Evolutionary conservation across 139 green algal genomes (phyloP).

Genomic region (Micractinium conductrix): DNA sequence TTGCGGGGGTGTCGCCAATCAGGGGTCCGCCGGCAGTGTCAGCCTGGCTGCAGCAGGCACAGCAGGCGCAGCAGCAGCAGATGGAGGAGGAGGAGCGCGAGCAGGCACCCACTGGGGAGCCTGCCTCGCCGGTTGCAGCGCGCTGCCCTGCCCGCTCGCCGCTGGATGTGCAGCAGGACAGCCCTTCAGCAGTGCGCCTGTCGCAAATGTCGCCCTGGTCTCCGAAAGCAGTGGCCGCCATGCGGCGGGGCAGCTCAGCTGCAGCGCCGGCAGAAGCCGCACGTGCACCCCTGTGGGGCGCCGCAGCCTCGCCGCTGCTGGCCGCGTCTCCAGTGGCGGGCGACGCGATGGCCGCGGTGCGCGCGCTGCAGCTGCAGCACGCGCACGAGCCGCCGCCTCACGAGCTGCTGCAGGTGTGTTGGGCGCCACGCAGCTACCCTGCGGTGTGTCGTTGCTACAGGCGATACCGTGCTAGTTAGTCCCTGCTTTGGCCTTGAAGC

Average conservation of each 20-base stretch:
- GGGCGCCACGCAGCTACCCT: too few relatives aligned
- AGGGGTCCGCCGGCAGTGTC: too few relatives aligned
- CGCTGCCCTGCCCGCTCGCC: not conserved
- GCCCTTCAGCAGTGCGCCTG: too few relatives aligned
- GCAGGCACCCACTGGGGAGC: too few relatives aligned
- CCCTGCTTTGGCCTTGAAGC: not conserved
- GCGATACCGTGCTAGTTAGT: too few relatives aligned
- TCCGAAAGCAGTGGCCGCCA: not conserved
- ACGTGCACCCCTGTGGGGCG: too few relatives aligned
- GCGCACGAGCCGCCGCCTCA: not conserved
- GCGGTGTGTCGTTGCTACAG: too few relatives aligned
- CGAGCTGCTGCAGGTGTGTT: not conserved
- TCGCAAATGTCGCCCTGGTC: constrained; percentile 25
- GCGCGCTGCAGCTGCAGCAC: not conserved
- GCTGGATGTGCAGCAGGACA: not conserved
- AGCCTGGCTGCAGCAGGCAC: not conserved
- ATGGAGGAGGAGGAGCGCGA: not conserved
- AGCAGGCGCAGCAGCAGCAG: not conserved
- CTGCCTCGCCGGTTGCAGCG: not conserved
- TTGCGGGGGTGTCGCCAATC: not conserved
- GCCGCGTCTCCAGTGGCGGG: too few relatives aligned
- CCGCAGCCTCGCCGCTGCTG: too few relatives aligned
- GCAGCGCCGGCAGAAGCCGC: not conserved
- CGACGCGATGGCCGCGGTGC: not conserved
- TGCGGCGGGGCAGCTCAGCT: not conserved